phyloP scores from a whole-genome alignment of 805 yeast species.

The Komagataella pastoris region DNA sequence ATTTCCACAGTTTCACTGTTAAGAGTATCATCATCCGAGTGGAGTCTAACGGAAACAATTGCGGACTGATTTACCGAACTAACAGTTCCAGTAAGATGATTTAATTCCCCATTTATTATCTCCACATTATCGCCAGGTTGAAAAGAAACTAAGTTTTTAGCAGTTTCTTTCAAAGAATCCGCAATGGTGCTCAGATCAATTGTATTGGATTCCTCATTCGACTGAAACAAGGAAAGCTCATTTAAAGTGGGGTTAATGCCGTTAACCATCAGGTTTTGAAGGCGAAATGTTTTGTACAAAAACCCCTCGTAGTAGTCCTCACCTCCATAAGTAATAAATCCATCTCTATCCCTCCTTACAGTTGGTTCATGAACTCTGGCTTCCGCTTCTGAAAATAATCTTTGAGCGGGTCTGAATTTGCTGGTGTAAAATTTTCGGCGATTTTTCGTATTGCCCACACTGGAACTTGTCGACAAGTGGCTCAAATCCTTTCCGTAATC shows the following conservation, averaged over 20 bases:
- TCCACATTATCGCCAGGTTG: conserved; percentile 94
- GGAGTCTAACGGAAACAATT: conserved; percentile 34
- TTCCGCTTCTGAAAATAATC: conserved; percentile 79
- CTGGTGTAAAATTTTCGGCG: conserved; percentile 4
- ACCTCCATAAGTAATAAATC: conserved; percentile 54
- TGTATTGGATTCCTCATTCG: conserved; percentile 70
- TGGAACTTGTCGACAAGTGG: conserved; percentile 9
- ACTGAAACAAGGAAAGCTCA: conserved; percentile 72
- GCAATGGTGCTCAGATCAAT: conserved; percentile 81
- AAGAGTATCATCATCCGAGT: conserved; percentile 29
- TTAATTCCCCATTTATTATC: conserved; percentile 85
- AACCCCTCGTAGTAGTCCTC: conserved; percentile 90
- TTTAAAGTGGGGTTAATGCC: conserved; percentile 75
- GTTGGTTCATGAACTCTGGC: conserved; percentile 78
- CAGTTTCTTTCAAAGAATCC: conserved; percentile 60
- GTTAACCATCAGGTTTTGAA: conserved; percentile 70
- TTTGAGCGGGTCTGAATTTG: conserved; percentile 69
- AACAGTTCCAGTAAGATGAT: conserved; percentile 77
- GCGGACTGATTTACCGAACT: conserved; percentile 44
- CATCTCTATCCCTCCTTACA: conserved; percentile 47
- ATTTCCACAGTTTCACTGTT: conserved; percentile 55
- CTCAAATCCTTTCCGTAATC: conserved; percentile 65
- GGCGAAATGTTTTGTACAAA: conserved; percentile 72
- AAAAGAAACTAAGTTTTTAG: conserved; percentile 44
- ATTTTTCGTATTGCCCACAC: not conserved